phyloP scores from a whole-genome alignment of 805 yeast species.

The Ogataea kodamae region DNA sequence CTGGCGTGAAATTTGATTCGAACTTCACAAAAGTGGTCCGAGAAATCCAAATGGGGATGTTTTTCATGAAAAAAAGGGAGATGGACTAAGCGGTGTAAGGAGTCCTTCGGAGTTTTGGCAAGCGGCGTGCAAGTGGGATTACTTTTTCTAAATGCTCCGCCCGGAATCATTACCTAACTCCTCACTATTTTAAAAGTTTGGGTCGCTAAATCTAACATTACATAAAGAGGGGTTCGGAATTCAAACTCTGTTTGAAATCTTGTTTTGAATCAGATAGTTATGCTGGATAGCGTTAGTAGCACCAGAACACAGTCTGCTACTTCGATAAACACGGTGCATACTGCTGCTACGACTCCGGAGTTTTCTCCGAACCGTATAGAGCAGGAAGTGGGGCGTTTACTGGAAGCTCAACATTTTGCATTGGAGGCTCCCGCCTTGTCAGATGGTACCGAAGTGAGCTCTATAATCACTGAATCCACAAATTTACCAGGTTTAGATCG shows the following conservation, averaged over 20 bases:
- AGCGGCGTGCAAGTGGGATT: conserved; percentile 6
- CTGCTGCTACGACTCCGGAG: conserved; percentile 30
- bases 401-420: conserved; percentile 23
- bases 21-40: conserved; percentile 28
- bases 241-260: too few species aligned
- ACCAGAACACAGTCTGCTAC: conserved; percentile 23
- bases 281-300: conserved; percentile 12
- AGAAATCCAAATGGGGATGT: conserved; percentile 53
- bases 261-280: too few species aligned
- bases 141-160: conserved; percentile 12
- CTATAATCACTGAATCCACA: conserved; percentile 8
- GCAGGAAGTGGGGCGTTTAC: conserved; percentile 28
- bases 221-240: conserved; percentile 7
- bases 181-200: conserved; percentile 9
- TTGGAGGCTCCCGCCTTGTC: conserved; percentile 20
- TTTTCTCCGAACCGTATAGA: conserved; percentile 30
- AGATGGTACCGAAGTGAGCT: conserved; percentile 12
- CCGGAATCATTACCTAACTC: conserved; percentile 8
- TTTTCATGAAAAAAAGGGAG: conserved; percentile 52
- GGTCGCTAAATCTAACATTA: too few species aligned
- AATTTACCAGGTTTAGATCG: conserved; percentile 8
- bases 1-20: conserved; percentile 9
- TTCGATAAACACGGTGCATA: conserved; percentile 20
- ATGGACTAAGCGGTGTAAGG: conserved; percentile 33
- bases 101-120: conserved; percentile 10